These are phyloP conservation scores for Skeletonema marinoi DNA, from an alignment of 108 stramenopile genomes.

Conservation along the genomic window DNA sequence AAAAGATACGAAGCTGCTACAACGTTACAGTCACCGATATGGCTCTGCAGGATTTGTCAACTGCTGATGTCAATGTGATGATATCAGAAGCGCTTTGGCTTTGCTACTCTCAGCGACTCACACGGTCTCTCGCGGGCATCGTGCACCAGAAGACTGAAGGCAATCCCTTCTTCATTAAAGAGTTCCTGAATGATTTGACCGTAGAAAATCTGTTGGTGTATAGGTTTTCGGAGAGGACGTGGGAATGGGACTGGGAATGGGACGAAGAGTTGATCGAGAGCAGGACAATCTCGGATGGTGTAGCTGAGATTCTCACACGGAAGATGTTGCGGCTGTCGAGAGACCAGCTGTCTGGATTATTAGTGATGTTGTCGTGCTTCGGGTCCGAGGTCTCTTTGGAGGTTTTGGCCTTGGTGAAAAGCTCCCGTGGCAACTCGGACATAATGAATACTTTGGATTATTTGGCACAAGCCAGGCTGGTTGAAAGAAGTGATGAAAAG, in stretches of 20 bases:
- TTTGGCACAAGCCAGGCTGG: conserved; percentile 3
- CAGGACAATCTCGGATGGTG: not conserved
- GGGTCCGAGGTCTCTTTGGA: conserved; percentile 20
- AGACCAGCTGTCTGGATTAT: conserved; percentile 8
- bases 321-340: conserved; percentile 20
- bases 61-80: conserved; percentile 18
- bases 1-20: not conserved
- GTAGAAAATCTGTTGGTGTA: conserved; percentile 33
- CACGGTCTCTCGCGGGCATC: conserved; percentile 17
- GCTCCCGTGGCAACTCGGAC: conserved; percentile 22
- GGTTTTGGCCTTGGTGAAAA: conserved; percentile 17
- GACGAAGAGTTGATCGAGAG: conserved; percentile 29
- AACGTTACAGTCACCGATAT: conserved; percentile 22
- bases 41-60: conserved; percentile 6
- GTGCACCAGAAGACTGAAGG: conserved; percentile 49
- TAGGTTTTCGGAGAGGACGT: conserved; percentile 23
- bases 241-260: conserved; percentile 64
- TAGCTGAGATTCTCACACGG: conserved; percentile 23
- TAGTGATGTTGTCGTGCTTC: conserved; percentile 31
- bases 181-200: conserved; percentile 32
- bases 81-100: conserved; percentile 25
- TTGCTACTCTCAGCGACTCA: conserved; percentile 15
- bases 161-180: conserved; percentile 43
- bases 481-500: conserved; percentile 11
- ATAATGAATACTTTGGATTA: conserved; percentile 11